Percentiles rank a stretch among this genome's conserved stretches.
Evolutionary conservation across 1,139 yeast species (phyloP).

Genomic region (Meyerozyma elateridarum): DNA sequence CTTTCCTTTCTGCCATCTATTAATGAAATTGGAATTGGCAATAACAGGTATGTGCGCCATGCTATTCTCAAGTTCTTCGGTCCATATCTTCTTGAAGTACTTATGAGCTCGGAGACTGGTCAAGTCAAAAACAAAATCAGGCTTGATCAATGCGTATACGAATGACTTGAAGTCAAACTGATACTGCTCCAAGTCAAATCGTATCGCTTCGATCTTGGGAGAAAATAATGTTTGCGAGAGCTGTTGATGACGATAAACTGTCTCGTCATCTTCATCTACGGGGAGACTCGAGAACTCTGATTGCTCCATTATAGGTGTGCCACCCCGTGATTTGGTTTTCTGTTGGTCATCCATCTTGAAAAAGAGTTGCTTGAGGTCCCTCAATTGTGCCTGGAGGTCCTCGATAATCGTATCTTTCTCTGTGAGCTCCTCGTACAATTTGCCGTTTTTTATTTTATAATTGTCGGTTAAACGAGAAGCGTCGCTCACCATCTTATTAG

Average conservation of each 20-base stretch:
- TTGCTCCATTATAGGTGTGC: constrained; percentile 11
- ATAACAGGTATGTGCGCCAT: constrained; percentile 30
- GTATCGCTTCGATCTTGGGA: constrained; percentile 51
- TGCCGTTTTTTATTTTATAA: constrained; percentile 49
- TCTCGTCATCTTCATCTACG: constrained; percentile 5
- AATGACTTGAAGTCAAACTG: constrained; percentile 40
- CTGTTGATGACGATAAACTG: constrained; percentile 16
- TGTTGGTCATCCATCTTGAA: constrained; percentile 18
- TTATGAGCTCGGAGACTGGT: constrained; percentile 47
- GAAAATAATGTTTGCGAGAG: constrained; percentile 36
- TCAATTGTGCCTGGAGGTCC: constrained; percentile 63
- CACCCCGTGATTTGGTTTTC: constrained; percentile 7
- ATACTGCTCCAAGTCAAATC: constrained; percentile 52
- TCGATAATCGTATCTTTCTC: constrained; percentile 71
- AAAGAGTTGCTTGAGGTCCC: constrained; percentile 55
- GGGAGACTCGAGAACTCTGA: constrained; percentile 1
- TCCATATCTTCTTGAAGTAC: constrained; percentile 60
- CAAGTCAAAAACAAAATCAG: constrained; percentile 36
- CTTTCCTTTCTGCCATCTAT: constrained; percentile 44
- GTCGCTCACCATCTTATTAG: constrained; percentile 71
- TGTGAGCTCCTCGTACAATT: constrained; percentile 58
- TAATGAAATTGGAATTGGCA: constrained; percentile 32
- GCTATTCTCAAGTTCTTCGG: constrained; percentile 76
- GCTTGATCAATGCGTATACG: constrained; percentile 28
- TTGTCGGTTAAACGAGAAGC: constrained; percentile 60